Conservation (phyloP, 495 filamentous ascomycete genomes). For the Xylaria flabelliformis region DNA sequence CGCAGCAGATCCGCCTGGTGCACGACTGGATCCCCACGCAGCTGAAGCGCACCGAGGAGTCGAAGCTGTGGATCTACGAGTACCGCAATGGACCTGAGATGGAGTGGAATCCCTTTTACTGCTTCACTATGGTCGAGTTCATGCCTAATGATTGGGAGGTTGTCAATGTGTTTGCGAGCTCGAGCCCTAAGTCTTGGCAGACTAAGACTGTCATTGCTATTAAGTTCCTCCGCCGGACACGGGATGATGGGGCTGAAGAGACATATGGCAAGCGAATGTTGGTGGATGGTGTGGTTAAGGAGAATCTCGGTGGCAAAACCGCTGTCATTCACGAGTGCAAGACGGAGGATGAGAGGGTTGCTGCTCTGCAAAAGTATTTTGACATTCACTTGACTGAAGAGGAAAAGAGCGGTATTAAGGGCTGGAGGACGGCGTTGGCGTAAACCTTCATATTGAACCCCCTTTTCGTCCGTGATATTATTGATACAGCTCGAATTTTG, state of each 20-base stretch:
- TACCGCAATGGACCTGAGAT: conserved; percentile 52
- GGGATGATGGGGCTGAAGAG: conserved; percentile 40
- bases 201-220: conserved; percentile 58
- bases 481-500: neutral
- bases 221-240: conserved; percentile 59
- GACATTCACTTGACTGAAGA: conserved; percentile 59
- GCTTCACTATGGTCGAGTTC: conserved; percentile 68
- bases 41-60: conserved; percentile 43
- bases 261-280: conserved; percentile 68
- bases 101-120: conserved; percentile 64
- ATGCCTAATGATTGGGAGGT: conserved; percentile 65
- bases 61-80: conserved; percentile 69
- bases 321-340: conserved; percentile 55
- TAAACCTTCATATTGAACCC: neutral
- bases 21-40: conserved; percentile 56
- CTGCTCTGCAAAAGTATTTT: conserved; percentile 62
- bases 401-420: conserved; percentile 58
- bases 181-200: conserved; percentile 54
- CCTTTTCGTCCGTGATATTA: neutral
- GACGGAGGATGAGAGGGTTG: conserved; percentile 58
- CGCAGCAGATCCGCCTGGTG: conserved; percentile 58
- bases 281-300: conserved; percentile 60
- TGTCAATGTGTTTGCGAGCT: conserved; percentile 62
- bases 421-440: conserved; percentile 55
- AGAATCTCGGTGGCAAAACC: conserved; percentile 63